Evolutionary conservation across 768 basidiomycete genomes (phyloP).

Genomic region (Dioszegia hungarica): DNA sequence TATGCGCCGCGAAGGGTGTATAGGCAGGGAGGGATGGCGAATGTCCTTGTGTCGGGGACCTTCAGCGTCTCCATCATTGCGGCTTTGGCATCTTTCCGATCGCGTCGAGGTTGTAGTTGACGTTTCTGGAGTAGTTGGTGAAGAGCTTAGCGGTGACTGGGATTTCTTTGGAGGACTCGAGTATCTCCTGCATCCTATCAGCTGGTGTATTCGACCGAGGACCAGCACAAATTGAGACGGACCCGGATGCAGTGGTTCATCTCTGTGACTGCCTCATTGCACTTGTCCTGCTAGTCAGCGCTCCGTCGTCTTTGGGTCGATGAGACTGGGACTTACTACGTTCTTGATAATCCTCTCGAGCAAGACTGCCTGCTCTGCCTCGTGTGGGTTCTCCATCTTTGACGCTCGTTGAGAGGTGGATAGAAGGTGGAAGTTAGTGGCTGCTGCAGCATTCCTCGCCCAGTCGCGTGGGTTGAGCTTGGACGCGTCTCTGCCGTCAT

Average conservation of each 20-base stretch:
- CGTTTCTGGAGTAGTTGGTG: constrained; percentile 85
- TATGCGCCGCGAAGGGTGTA: no score
- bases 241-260: constrained; percentile 85
- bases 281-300: constrained; percentile 65
- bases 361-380: constrained; percentile 82
- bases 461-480: background rate
- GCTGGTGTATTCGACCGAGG: background rate
- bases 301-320: no score
- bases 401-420: background rate
- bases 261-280: constrained; percentile 82
- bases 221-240: constrained; percentile 25
- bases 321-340: constrained; percentile 59
- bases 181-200: constrained; percentile 60
- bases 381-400: constrained; percentile 89
- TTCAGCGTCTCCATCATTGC: no score
- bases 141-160: constrained; percentile 77
- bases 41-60: no score
- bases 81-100: constrained; percentile 43
- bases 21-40: no score
- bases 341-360: constrained; percentile 88
- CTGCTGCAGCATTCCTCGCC: no score
- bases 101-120: constrained; percentile 82
- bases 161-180: constrained; percentile 69
- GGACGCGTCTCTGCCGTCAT: no score
- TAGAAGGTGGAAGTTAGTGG: no score